Evolutionary conservation across 345 rosid genomes (phyloP).

Genomic region (Trapa bicornis): DNA sequence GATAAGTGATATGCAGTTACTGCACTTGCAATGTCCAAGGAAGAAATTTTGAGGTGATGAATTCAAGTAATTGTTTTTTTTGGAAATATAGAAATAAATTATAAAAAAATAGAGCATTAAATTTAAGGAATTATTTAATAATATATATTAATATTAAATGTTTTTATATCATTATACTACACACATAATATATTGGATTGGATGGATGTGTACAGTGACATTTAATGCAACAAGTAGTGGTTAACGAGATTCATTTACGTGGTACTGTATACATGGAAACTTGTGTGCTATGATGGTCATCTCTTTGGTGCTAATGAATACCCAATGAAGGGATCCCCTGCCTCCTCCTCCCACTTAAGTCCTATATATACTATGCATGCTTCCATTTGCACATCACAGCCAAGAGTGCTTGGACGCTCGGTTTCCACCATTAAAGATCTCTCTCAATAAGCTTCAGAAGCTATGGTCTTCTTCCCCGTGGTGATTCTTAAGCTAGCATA

Average conservation of each 20-base stretch:
- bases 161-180: too few species aligned
- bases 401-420: not conserved
- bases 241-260: not conserved
- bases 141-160: too few species aligned
- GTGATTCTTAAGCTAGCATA: slow-evolving; percentile 39
- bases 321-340: not conserved
- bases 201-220: not conserved
- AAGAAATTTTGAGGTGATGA: not conserved
- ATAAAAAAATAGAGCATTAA: too few species aligned
- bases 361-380: slow-evolving; percentile 4
- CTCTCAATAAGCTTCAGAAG: not conserved
- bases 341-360: not conserved
- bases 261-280: not conserved
- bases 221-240: slow-evolving; percentile 1
- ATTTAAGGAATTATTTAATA: too few species aligned
- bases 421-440: not conserved
- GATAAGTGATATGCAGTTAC: not conserved
- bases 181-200: too few species aligned
- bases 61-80: not conserved
- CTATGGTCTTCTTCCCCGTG: slow-evolving; percentile 44
- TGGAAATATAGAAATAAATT: too few species aligned
- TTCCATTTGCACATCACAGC: not conserved
- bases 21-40: not conserved
- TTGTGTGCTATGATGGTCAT: not conserved
- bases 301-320: not conserved